phyloP scores from a whole-genome alignment of 2,329 filamentous ascomycete genomes.

The Apiospora hydei region DNA sequence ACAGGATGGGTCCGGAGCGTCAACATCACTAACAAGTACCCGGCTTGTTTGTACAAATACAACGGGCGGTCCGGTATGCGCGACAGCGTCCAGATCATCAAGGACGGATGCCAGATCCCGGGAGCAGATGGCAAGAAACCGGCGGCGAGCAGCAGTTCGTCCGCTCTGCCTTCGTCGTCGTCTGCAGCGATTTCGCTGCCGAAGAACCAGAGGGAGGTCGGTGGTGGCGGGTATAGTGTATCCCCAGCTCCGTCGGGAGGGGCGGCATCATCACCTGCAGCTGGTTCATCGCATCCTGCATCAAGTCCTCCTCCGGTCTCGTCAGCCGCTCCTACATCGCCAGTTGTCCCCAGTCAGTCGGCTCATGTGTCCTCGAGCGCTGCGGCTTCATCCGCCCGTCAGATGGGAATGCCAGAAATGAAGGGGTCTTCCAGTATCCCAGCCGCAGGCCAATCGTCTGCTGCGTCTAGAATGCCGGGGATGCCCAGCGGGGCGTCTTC shows the following conservation, averaged over 20 bases:
- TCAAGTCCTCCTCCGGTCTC: neutral
- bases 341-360: neutral
- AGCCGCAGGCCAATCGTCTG: neutral
- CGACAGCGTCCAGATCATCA: conserved; percentile 25
- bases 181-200: neutral
- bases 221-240: neutral
- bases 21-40: conserved; percentile 44
- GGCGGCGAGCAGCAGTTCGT: neutral
- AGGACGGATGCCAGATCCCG: neutral
- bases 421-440: neutral
- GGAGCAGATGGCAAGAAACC: neutral
- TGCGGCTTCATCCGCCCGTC: neutral
- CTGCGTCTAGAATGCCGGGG: neutral
- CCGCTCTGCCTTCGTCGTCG: neutral
- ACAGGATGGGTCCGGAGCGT: conserved; percentile 42
- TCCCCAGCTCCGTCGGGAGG: neutral
- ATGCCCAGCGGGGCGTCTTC: neutral
- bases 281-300: neutral
- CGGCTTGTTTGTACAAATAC: conserved; percentile 41
- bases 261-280: neutral
- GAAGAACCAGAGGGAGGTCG: neutral
- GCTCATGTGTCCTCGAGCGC: neutral
- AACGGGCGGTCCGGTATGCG: conserved; percentile 36
- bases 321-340: neutral
- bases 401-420: neutral